Percentiles rank a stretch among this genome's conserved stretches.
phyloP scores from a whole-genome alignment of 2,329 filamentous ascomycete genomes.

The Apiospora sp. region DNA sequence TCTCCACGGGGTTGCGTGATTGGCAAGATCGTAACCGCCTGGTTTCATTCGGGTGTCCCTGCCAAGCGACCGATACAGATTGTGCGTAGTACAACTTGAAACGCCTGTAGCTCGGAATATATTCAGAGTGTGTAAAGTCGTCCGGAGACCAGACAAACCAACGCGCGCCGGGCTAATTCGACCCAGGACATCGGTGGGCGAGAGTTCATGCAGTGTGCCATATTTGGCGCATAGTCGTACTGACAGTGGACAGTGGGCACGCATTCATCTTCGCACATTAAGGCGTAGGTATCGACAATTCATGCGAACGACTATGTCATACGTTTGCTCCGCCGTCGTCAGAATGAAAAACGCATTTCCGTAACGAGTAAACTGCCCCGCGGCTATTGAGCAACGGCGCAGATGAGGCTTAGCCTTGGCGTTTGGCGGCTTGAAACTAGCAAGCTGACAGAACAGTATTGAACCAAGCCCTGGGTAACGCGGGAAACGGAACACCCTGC shows the following conservation, averaged over 20 bases:
- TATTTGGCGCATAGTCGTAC: not conserved
- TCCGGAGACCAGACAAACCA: not conserved
- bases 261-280: not conserved
- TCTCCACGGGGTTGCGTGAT: not conserved
- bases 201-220: conserved; percentile 4
- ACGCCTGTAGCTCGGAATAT: not conserved
- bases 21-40: not conserved
- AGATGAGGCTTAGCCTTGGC: not conserved
- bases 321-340: not conserved
- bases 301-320: not conserved
- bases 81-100: not conserved
- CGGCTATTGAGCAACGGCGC: not conserved
- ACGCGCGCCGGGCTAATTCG: not conserved
- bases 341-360: not conserved
- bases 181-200: conserved; percentile 6
- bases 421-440: conserved; percentile 8
- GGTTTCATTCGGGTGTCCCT: not conserved
- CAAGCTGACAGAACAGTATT: too few species aligned
- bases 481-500: not conserved
- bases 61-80: not conserved
- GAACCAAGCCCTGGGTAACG: not conserved
- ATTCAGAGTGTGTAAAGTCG: not conserved
- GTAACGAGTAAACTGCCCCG: not conserved
- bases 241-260: not conserved
- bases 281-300: not conserved